Evolutionary conservation across 306 rosid species (phyloP), one percentile per base, ranked within the genome.

Genomic region (Calophaca sinica): DNA sequence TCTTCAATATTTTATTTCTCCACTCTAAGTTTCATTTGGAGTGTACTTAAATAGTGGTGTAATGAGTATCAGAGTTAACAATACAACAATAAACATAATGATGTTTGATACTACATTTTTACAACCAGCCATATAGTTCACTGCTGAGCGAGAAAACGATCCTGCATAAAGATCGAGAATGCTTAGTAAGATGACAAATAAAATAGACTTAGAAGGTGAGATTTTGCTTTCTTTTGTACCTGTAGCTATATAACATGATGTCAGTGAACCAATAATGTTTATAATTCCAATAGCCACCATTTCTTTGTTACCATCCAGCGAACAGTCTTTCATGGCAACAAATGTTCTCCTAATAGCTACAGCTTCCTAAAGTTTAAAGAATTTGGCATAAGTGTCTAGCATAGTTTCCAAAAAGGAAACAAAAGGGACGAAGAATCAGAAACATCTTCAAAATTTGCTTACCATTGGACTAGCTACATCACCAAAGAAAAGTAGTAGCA

Each of bases 331-430:
- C 83, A 84, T 71, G 28, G 88, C 78, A 44, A 96, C 97, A 83
- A 94, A 94, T 57, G 98, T 91, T 88, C 97, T 94, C 41, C 84
- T 97, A 76, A 94, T 91, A 3, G 98, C 97, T 42, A 91, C 85
- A 44, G 90, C 98, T 91, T 94, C 98, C 97, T 94, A 28, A 8
- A 65, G 14, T 20, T 13, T 9, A 38, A 28, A 5, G 0, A 76
- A 10, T 15, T 59, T 14, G 32, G n/a, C 13, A 39, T 20, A 10
- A 61, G 45, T 68, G 15, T 42, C 5, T 3, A 20, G 26, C 44
- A 39, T 45, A 41, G 26, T 20, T 20, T 20, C 26, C 26, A 20
- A 0, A 52, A 29, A n/a, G 67, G 26, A 20, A 20, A 20, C 26
- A 20, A 69, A 35, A 38, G 5, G n/a, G 14, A 15, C 14, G 36